Evolutionary conservation across 768 basidiomycete genomes (phyloP).

Genomic region (Lentinula sp.): DNA sequence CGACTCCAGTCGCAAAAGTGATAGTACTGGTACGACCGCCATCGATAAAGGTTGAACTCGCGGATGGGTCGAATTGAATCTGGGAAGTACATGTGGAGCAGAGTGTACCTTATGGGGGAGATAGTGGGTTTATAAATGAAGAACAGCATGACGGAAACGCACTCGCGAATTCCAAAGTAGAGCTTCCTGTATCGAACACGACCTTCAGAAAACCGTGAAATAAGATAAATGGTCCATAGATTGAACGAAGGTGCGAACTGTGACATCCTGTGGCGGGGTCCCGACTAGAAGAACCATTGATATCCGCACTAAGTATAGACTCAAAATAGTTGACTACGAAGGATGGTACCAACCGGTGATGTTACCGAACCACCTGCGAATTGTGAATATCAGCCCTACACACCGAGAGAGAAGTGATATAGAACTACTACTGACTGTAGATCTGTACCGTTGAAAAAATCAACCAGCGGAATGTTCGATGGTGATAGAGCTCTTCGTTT

Average conservation of each 20-base stretch:
- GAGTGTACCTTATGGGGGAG: conserved; percentile 28
- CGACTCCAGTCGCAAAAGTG: conserved; percentile 49
- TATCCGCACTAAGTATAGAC: too few species aligned
- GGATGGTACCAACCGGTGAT: conserved; percentile 28
- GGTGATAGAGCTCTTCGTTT: conserved; percentile 32
- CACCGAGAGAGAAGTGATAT: not conserved
- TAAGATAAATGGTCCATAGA: not conserved
- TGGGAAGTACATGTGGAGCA: conserved; percentile 39
- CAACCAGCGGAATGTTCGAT: conserved; percentile 36
- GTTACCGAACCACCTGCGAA: conserved; percentile 43
- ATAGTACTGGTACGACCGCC: conserved; percentile 34
- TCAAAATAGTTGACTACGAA: not conserved
- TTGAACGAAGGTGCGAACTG: conserved; percentile 19
- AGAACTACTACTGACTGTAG: conserved; percentile 35
- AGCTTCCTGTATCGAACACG: conserved; percentile 55
- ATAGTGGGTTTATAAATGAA: conserved; percentile 4
- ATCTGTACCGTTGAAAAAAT: conserved; percentile 53
- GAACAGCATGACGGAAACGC: conserved; percentile 10
- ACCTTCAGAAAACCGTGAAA: conserved; percentile 23
- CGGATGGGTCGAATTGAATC: conserved; percentile 38
- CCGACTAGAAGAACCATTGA: conserved; percentile 28
- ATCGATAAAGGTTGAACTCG: conserved; percentile 47
- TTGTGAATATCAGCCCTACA: not conserved
- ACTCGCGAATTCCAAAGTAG: conserved; percentile 44
- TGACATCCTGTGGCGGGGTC: conserved; percentile 44